These are phyloP conservation scores for Paraleonurus japonicus DNA, from an alignment of 257 asterid genomes.

Conservation along the genomic window DNA sequence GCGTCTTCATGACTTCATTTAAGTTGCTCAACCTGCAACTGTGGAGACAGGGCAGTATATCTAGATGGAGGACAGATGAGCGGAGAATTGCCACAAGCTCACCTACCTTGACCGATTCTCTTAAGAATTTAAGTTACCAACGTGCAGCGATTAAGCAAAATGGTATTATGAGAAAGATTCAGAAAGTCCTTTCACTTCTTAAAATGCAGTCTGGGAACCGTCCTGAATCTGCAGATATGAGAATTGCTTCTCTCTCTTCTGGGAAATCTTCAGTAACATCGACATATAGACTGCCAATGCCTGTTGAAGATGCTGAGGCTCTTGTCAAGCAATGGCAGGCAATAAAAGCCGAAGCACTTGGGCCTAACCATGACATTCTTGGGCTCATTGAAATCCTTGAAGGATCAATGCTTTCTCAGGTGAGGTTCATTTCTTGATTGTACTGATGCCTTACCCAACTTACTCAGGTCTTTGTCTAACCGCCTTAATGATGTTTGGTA, in stretches of 20 bases:
- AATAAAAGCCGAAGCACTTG: constrained; percentile 88
- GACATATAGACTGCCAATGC: constrained; percentile 66
- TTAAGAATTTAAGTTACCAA: constrained; percentile 38
- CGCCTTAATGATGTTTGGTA: background rate
- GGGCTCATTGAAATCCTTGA: constrained; percentile 78
- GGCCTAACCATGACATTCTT: constrained; percentile 66
- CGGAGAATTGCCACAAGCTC: constrained; percentile 41
- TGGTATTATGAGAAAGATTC: constrained; percentile 41
- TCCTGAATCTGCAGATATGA: constrained; percentile 48
- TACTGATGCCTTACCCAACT: constrained; percentile 7
- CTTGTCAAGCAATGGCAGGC: constrained; percentile 91
- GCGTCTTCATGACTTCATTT: constrained; percentile 49
- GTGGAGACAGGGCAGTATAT: constrained; percentile 50
- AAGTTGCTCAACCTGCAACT: constrained; percentile 49
- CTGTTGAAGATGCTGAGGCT: constrained; percentile 84
- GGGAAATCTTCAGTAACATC: constrained; percentile 50
- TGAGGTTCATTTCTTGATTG: constrained; percentile 40
- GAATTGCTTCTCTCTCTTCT: constrained; percentile 59
- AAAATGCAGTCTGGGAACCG: constrained; percentile 34
- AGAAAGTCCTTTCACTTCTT: constrained; percentile 51
- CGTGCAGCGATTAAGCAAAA: constrained; percentile 34
- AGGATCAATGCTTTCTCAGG: constrained; percentile 94
- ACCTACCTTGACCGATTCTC: constrained; percentile 35
- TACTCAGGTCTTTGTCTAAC: constrained; percentile 2
- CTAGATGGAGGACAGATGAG: constrained; percentile 42